Percentiles rank a stretch among this genome's conserved stretches.
phyloP scores from a whole-genome alignment of 345 rosid genomes.

The Euphorbia lathyris region DNA sequence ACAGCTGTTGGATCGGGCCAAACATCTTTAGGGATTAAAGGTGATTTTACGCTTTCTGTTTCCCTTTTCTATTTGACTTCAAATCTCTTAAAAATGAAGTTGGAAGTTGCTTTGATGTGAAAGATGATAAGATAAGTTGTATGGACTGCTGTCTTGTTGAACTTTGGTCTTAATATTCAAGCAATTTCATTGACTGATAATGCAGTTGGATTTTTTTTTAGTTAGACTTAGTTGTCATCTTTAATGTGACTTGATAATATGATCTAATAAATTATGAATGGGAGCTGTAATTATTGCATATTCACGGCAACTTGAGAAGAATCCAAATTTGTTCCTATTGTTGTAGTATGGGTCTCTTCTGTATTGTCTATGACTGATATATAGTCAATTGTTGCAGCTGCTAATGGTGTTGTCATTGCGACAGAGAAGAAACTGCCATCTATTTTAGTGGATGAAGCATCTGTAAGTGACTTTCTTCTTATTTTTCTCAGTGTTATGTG shows the following conservation, averaged over 20 bases:
- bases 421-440: constrained; percentile 93
- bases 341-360: no score
- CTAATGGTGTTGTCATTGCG: constrained; percentile 91
- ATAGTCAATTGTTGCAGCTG: constrained; percentile 46
- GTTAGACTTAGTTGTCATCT: not conserved
- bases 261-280: no score
- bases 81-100: not conserved
- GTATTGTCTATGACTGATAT: no score
- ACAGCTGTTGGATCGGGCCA: constrained; percentile 96
- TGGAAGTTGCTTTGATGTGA: not conserved
- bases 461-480: constrained; percentile 50
- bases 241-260: not conserved
- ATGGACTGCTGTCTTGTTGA: no score
- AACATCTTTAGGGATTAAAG: constrained; percentile 91
- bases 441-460: constrained; percentile 85
- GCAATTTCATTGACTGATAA: no score
- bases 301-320: no score
- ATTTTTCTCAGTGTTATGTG: no score
- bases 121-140: no score
- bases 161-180: no score
- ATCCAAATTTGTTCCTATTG: no score
- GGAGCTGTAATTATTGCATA: no score
- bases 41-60: constrained; percentile 24
- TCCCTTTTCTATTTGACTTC: not conserved
- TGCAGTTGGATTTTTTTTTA: not conserved